Conservation (phyloP, 345 rosid genomes). For the Eucalyptus pauciflora region DNA sequence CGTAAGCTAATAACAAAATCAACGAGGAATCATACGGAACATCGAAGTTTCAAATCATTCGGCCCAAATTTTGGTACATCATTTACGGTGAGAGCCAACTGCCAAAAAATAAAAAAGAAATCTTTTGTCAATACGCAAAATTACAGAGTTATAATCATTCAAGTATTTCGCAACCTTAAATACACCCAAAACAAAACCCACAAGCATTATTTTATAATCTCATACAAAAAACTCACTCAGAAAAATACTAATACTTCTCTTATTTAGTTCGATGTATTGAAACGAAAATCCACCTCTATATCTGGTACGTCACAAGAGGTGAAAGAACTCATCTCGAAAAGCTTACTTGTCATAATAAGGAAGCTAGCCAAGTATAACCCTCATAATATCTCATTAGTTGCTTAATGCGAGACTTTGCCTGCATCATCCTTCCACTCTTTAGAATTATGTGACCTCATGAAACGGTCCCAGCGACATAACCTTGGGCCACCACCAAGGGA, state of each 20-base stretch:
- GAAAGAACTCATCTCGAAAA: not conserved
- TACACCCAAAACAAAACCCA: not conserved
- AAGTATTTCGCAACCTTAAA: not conserved
- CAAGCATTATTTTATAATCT: not conserved
- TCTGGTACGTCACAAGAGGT: fast-evolving
- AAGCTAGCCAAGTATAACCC: not conserved
- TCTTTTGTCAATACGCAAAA: fast-evolving
- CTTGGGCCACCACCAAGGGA: not conserved
- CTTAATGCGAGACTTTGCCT: fast-evolving
- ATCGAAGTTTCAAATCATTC: not conserved
- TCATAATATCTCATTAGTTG: not conserved
- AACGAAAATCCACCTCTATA: not conserved
- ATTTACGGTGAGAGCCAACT: not conserved
- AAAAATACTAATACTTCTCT: not conserved
- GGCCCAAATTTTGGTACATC: not conserved
- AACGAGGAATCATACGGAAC: not conserved
- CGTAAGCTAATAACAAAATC: not conserved
- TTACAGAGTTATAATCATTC: not conserved
- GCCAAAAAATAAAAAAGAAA: not conserved
- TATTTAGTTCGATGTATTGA: not conserved
- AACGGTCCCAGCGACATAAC: fast-evolving
- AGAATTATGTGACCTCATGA: not conserved
- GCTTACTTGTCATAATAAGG: not conserved
- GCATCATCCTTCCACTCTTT: not conserved
- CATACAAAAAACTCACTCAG: not conserved